Conservation (phyloP, 2,329 filamentous ascomycete genomes). For the Mycosphaerelloides madeirae region DNA sequence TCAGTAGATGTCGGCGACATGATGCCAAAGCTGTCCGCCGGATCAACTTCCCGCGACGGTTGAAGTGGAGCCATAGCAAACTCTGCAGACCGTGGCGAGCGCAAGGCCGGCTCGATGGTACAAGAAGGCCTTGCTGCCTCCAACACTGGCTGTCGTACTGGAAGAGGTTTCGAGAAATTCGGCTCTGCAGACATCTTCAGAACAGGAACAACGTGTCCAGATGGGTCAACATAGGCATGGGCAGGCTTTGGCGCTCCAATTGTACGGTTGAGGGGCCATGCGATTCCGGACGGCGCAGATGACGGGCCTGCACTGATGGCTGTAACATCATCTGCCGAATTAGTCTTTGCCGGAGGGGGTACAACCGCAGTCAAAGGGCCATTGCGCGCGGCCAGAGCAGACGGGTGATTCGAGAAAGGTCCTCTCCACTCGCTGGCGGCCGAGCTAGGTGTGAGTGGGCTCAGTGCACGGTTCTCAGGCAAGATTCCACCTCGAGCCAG, state of each 20-base stretch:
- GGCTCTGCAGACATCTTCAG: slow-evolving; percentile 21
- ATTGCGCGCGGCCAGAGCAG: slow-evolving; percentile 7
- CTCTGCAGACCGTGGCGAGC: slow-evolving; percentile 38
- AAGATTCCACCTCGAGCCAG: slow-evolving; percentile 35
- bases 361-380: slow-evolving; percentile 21
- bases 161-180: slow-evolving; percentile 1
- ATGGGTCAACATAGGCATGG: slow-evolving; percentile 44
- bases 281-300: slow-evolving; percentile 60
- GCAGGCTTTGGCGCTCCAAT: slow-evolving; percentile 42
- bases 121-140: background rate
- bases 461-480: slow-evolving; percentile 28
- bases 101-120: background rate
- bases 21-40: slow-evolving; percentile 35
- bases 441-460: slow-evolving; percentile 32
- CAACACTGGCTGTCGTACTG: background rate
- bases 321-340: slow-evolving; percentile 23
- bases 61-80: slow-evolving; percentile 34
- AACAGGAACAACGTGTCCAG: slow-evolving; percentile 32
- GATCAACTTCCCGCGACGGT: slow-evolving; percentile 29
- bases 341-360: slow-evolving; percentile 6
- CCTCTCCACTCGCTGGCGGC: slow-evolving; percentile 30
- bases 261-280: slow-evolving; percentile 46
- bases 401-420: slow-evolving; percentile 25
- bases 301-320: slow-evolving; percentile 55
- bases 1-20: slow-evolving; percentile 40